A percentile compares a stretch with the other conserved stretches of the same genome.
These are phyloP conservation scores for Hydnomerulius pinastri DNA, from an alignment of 768 basidiomycete species.

Conservation along the genomic window DNA sequence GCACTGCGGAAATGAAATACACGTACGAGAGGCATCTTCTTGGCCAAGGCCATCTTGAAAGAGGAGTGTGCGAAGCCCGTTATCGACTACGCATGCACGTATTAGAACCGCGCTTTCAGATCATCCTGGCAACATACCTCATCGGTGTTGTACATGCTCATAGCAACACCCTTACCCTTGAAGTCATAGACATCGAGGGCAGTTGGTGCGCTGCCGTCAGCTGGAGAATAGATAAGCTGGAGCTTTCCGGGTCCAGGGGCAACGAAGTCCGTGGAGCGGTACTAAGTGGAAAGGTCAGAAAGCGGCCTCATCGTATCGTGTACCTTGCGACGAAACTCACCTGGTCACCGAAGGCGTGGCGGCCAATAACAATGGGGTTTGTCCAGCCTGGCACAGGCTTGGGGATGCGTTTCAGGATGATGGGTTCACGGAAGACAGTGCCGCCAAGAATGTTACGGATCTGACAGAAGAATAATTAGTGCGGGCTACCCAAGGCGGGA, in stretches of 20 bases:
- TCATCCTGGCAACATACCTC: constrained; percentile 50
- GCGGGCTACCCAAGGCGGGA: not conserved
- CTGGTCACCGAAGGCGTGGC: constrained; percentile 98
- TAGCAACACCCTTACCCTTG: constrained; percentile 87
- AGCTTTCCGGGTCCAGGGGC: constrained; percentile 92
- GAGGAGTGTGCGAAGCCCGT: constrained; percentile 94
- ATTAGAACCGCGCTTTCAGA: not conserved
- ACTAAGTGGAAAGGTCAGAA: constrained; percentile 46
- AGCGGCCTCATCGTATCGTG: constrained; percentile 1
- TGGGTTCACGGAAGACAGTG: constrained; percentile 98
- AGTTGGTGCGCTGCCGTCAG: constrained; percentile 66
- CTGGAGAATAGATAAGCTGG: constrained; percentile 87
- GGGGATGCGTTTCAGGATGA: constrained; percentile 88
- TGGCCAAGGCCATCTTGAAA: constrained; percentile 91
- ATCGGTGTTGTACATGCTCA: constrained; percentile 99
- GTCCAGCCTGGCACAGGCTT: constrained; percentile 96
- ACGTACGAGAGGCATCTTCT: constrained; percentile 75
- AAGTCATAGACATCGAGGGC: constrained; percentile 90
- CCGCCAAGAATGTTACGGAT: constrained; percentile 98
- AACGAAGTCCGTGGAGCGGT: constrained; percentile 91
- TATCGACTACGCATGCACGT: constrained; percentile 63
- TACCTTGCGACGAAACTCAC: constrained; percentile 36
- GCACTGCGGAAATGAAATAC: constrained; percentile 8
- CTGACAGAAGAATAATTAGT: constrained; percentile 34
- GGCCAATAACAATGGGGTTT: constrained; percentile 94